These are phyloP conservation scores for Trichophyton mentagrophytes DNA, from an alignment of 2,329 filamentous ascomycete species.

Conservation along the genomic window DNA sequence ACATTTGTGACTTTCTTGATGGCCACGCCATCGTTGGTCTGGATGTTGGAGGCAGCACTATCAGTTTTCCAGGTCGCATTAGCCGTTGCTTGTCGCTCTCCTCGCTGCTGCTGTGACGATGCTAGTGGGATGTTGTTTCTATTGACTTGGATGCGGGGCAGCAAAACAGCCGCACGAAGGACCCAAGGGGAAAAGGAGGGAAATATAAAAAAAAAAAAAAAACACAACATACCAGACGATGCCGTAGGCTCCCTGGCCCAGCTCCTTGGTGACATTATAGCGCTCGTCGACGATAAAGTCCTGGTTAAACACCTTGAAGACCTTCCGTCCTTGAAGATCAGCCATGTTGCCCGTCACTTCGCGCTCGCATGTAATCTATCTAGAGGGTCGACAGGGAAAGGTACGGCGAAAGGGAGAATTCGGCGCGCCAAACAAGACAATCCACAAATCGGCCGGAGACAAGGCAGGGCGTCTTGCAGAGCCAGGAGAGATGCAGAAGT, in stretches of 20 bases:
- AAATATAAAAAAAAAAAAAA: neutral
- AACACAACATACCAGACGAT: constrained; percentile 69
- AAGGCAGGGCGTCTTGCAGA: neutral
- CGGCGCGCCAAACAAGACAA: neutral
- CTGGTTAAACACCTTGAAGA: constrained; percentile 99
- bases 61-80: constrained; percentile 12
- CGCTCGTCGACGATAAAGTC: constrained; percentile 97
- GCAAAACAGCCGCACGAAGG: neutral
- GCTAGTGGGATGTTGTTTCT: neutral
- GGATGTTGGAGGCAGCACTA: constrained; percentile 83
- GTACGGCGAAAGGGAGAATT: neutral
- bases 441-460: neutral
- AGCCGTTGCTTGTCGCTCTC: constrained; percentile 3
- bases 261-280: constrained; percentile 96
- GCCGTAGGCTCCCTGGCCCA: constrained; percentile 94
- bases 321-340: constrained; percentile 61
- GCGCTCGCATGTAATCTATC: constrained; percentile 9
- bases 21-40: constrained; percentile 84
- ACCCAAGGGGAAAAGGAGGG: neutral
- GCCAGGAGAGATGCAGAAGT: too few species aligned
- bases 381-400: neutral
- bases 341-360: constrained; percentile 33
- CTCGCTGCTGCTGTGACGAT: neutral
- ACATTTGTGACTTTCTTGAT: constrained; percentile 99
- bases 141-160: neutral